Evolutionary conservation across 257 asterid species (phyloP), one percentile per base, ranked within the genome.

Genomic region (Vinca minor): DNA sequence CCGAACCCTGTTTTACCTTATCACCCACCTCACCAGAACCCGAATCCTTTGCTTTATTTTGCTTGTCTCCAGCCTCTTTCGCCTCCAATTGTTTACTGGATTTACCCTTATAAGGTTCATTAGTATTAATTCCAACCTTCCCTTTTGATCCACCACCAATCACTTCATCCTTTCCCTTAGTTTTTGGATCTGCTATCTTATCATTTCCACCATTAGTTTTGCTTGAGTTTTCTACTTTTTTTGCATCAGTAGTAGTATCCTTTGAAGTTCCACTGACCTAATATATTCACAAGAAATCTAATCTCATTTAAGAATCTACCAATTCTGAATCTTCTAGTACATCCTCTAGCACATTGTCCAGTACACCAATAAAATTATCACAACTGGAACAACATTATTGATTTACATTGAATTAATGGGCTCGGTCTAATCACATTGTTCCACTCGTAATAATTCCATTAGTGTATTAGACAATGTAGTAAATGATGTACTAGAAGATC

Each of bases 251-350:
- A 49, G 32, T n/a, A n/a, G n/a, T 72, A 59, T 39, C 69, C 26
- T 62, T 70, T 54, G 63, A 58, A 76, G 65, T 69, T 62, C 65
- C 75, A 13, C 62, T 66, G 10, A 39, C 80, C 95, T 84, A 78
- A 58, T n/a, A 34, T 69, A 71, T 67, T 36, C 58, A 1, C 53
- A 42, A 42, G 35, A 36, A 73, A 36, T 21, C 56, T 64, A 47
- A 25, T 5, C 60, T 59, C 64, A 61, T n/a, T n/a, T 9, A 62
- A 57, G 58, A 55, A 61, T 53, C 59, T 58, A 20, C 2, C n/a
- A n/a, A n/a, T n/a, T n/a, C n/a, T n/a, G n/a, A n/a, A n/a, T n/a
- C n/a, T n/a, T n/a, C n/a, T n/a, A n/a, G n/a, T n/a, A n/a, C n/a
- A n/a, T n/a, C n/a, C n/a, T n/a, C n/a, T n/a, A n/a, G n/a, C n/a